Conservation (phyloP, 2,329 filamentous ascomycete genomes). For the Ophiosphaerella korrae region DNA sequence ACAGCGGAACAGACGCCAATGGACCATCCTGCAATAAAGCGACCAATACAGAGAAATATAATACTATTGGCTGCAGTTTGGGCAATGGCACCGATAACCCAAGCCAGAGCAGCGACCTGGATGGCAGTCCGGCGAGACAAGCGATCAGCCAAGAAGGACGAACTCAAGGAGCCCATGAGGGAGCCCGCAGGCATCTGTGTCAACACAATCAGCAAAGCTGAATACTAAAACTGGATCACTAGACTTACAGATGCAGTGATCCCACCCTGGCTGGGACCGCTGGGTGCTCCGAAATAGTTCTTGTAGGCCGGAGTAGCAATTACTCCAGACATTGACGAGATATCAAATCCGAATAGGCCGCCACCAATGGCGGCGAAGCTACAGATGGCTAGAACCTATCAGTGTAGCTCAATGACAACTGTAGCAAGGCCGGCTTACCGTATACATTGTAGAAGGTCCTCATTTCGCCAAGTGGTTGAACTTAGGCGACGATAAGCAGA, state of each 20-base stretch:
- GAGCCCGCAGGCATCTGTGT: conserved; percentile 54
- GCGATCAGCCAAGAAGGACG: conserved; percentile 54
- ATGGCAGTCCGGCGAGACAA: conserved; percentile 53
- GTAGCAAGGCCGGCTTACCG: conserved; percentile 15
- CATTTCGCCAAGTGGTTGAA: conserved; percentile 33
- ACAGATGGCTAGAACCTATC: conserved; percentile 49
- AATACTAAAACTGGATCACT: not conserved
- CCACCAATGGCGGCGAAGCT: conserved; percentile 64
- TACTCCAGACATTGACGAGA: conserved; percentile 48
- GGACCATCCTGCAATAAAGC: conserved; percentile 82
- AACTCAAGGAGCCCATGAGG: conserved; percentile 52
- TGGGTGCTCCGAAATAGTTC: conserved; percentile 45
- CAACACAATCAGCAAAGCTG: conserved; percentile 47
- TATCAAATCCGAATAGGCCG: conserved; percentile 48
- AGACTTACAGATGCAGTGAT: conserved; percentile 47
- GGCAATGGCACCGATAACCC: conserved; percentile 53
- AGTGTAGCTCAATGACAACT: not conserved
- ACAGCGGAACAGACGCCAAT: conserved; percentile 91
- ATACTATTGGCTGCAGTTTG: conserved; percentile 48
- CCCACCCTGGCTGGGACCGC: conserved; percentile 45
- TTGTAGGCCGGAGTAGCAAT: conserved; percentile 46
- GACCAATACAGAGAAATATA: conserved; percentile 53
- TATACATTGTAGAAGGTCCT: conserved; percentile 59
- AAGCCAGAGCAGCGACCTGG: conserved; percentile 52
- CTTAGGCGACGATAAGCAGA: conserved; percentile 10